Base-by-base conservation (phyloP, 176 grass and related monocot species). In the Saccharum spontaneum region DNA sequence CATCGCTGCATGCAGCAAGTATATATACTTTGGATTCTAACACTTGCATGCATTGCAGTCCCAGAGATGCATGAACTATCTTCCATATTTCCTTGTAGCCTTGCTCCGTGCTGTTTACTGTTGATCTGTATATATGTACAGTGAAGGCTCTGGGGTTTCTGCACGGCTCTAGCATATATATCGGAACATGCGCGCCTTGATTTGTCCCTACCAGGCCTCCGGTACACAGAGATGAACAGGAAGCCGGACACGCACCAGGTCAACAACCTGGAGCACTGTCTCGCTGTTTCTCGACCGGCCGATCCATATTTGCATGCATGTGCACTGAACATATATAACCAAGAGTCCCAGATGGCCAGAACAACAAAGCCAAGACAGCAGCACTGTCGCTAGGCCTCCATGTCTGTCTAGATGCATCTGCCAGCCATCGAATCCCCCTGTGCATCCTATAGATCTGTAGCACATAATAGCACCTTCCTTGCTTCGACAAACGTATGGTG, bases 191-290 rank as follows among this genome's bases (percentile, higher is more conserved):
- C 79, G 10, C 22, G 73, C 24, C 67, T 73, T 39, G 34, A 67
- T 79, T 54, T 67, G 85, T 62, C 80, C 83, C 79, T 76, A 79
- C 48, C 38, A 30, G 68, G n/a, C 26, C 79, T 84, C 73, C 45
- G 3, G 46, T 45, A 50, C 30, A 52, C 16, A 54, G 8, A 67
- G 36, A 39, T 79, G 67, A 65, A 46, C 68, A 79, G 52, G 22
- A 18, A 30, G 66, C 43, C 12, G n/a, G 65, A 50, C 72, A 60
- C 44, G 17, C 34, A 30, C 44, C 67, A 73, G 71, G 52, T 61
- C 80, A 78, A 79, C 75, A 83, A 83, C 75, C 80, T 69, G 89
- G 67, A 83, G 79, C 22, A 24, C 52, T 76, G 71, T 73, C 71
- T 16, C 70, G 20, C 28, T 50, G 71, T 8, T 4, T 50, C 79